Conservation (phyloP, 2,329 filamentous ascomycete genomes). For the Rhynchosporium graminicola region DNA sequence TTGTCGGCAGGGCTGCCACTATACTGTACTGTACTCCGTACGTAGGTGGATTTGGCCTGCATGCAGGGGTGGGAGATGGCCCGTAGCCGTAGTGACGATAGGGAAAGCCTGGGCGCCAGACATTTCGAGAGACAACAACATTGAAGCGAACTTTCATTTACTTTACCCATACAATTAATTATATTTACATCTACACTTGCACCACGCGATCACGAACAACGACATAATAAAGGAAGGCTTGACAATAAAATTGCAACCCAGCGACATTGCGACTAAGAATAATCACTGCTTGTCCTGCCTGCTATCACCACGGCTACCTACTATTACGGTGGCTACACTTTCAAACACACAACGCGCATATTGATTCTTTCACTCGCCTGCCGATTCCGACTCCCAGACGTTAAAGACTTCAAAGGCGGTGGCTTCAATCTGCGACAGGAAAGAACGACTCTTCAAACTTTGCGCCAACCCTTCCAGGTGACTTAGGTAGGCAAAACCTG, state of each 20-base stretch:
- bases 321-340: not conserved
- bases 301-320: not conserved
- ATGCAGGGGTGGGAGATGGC: no score
- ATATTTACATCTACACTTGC: no score
- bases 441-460: conserved; percentile 25
- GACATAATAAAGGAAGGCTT: no score
- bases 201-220: no score
- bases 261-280: not conserved
- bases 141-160: no score
- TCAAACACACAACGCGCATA: conserved; percentile 18
- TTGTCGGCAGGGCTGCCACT: no score
- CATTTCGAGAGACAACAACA: no score
- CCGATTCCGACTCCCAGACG: conserved; percentile 10
- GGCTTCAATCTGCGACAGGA: conserved; percentile 4
- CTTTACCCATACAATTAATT: no score
- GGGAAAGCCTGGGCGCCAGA: no score
- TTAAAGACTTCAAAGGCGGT: not conserved
- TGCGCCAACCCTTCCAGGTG: conserved; percentile 25
- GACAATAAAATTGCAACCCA: not conserved
- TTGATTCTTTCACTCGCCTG: conserved; percentile 8
- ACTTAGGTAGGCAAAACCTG: conserved; percentile 21
- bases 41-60: no score
- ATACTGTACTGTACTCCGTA: no score
- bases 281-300: not conserved
- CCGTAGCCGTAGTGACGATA: no score